Conservation (phyloP, 164 flowering plant genomes). For the Platanus orientalis region DNA sequence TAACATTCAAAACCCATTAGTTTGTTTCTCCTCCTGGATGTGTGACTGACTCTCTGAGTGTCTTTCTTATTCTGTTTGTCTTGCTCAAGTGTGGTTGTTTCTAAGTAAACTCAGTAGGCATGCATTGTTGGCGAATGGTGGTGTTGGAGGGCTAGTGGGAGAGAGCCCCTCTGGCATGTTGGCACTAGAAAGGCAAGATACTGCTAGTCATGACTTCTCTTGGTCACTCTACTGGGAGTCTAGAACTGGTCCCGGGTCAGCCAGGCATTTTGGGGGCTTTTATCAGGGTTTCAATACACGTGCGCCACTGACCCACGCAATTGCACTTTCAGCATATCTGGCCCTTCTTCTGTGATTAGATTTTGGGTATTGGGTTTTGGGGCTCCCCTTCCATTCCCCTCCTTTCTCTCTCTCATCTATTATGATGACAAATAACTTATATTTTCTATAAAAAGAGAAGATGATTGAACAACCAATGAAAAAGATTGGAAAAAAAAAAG, state of each 20-base stretch:
- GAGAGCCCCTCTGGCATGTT: too few relatives aligned
- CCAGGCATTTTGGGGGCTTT: constrained; percentile 9
- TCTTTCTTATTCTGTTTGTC: too few relatives aligned
- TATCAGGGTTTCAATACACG: constrained; percentile 19
- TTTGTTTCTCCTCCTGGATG: too few relatives aligned
- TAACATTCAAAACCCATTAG: too few relatives aligned
- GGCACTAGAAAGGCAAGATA: too few relatives aligned
- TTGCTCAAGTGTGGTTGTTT: too few relatives aligned
- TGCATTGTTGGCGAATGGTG: too few relatives aligned
- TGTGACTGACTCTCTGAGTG: too few relatives aligned
- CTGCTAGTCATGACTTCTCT: too few relatives aligned
- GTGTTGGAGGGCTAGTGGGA: too few relatives aligned
- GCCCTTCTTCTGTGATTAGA: constrained; percentile 7
- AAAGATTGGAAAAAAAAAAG: constrained; percentile 8
- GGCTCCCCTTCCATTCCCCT: not conserved
- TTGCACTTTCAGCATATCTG: constrained; percentile 21
- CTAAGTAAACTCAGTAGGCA: too few relatives aligned
- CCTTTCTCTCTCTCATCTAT: constrained; percentile 1
- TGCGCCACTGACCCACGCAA: constrained; percentile 17
- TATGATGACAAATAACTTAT: not conserved
- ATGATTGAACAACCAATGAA: not conserved
- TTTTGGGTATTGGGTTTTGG: too few relatives aligned
- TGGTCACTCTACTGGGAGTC: not conserved
- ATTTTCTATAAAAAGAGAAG: constrained; percentile 14
- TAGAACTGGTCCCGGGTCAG: not conserved